Conservation (phyloP, 73 alveolate genomes). For the Durusdinium trenchii region DNA sequence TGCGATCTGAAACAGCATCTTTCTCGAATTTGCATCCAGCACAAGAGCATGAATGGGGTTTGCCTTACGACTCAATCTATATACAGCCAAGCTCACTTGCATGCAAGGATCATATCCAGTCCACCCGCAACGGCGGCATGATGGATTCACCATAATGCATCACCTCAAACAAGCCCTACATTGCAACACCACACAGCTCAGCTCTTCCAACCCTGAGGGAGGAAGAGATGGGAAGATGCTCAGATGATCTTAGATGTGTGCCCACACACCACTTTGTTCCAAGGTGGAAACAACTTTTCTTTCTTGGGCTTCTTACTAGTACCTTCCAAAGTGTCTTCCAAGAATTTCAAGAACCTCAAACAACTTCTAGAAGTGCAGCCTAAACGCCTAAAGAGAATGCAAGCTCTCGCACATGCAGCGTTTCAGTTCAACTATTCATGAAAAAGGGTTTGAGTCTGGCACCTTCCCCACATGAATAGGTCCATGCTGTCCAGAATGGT, state of each 20-base stretch:
- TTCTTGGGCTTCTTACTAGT: no score
- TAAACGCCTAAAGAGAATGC: no score
- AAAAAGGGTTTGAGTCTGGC: background rate
- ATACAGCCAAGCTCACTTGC: no score
- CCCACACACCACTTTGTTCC: no score
- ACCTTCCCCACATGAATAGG: constrained; percentile 66
- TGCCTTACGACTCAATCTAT: no score
- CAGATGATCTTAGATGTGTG: background rate
- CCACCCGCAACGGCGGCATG: constrained; percentile 34
- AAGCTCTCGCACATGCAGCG: background rate
- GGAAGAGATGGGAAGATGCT: background rate
- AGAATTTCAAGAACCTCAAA: no score
- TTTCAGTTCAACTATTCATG: background rate
- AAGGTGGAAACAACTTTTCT: no score
- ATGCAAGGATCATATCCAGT: constrained; percentile 26
- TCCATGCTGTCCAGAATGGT: background rate
- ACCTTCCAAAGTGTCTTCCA: no score
- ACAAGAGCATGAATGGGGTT: no score
- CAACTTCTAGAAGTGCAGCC: no score
- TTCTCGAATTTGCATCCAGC: no score
- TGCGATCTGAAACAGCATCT: no score
- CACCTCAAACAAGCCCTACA: background rate
- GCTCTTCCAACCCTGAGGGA: background rate
- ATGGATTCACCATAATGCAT: constrained; percentile 80
- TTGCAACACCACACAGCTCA: background rate